These are phyloP conservation scores for Trichoderma sp. DNA, from an alignment of 2,329 filamentous ascomycete species.

Conservation along the genomic window DNA sequence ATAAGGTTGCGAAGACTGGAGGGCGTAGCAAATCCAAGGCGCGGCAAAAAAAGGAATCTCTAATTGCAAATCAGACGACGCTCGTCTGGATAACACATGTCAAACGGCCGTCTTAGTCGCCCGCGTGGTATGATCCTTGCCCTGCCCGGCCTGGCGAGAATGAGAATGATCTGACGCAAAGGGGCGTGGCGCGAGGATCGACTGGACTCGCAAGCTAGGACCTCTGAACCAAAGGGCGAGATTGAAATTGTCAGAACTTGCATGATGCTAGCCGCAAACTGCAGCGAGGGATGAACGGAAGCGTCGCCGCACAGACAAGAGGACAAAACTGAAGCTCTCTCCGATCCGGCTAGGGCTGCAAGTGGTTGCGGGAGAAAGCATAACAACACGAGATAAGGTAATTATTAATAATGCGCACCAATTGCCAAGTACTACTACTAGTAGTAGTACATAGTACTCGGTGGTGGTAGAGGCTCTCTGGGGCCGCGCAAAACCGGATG, in stretches of 20 bases:
- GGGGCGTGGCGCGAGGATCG: conserved; percentile 10
- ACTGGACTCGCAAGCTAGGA: neutral
- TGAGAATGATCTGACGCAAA: conserved; percentile 19
- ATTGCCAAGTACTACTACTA: neutral
- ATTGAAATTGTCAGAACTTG: neutral
- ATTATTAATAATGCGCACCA: neutral
- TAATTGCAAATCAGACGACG: neutral
- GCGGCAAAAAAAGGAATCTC: neutral
- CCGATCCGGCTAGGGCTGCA: neutral
- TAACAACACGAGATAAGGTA: neutral
- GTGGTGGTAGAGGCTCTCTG: neutral
- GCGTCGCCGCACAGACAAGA: neutral
- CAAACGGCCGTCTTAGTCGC: neutral
- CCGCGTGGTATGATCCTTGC: conserved; percentile 7
- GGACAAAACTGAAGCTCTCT: neutral
- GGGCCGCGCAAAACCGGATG: neutral
- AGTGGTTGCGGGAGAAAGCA: neutral
- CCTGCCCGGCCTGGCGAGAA: neutral
- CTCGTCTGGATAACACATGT: neutral
- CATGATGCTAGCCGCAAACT: conserved; percentile 13
- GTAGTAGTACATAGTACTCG: too few relatives aligned
- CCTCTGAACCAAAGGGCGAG: neutral
- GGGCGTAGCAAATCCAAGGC: neutral
- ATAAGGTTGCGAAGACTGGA: neutral
- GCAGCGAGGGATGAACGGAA: neutral